phyloP scores from a whole-genome alignment of 495 filamentous ascomycete genomes.

The Aspergillus bertholletiae region DNA sequence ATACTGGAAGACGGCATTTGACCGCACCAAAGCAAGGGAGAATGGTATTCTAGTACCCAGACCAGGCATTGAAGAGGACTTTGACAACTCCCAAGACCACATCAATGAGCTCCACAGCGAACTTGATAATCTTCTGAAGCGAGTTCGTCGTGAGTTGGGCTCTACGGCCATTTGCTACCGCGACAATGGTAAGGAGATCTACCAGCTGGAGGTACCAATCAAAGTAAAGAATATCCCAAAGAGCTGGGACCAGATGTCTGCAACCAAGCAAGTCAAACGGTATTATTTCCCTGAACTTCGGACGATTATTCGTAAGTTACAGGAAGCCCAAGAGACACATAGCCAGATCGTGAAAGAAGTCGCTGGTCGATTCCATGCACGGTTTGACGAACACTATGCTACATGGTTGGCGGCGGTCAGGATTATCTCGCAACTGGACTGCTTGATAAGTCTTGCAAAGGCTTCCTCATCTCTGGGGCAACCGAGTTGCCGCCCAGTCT shows the following conservation, averaged over 20 bases:
- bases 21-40: constrained; percentile 74
- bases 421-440: constrained; percentile 89
- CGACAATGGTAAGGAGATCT: constrained; percentile 95
- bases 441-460: constrained; percentile 86
- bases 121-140: constrained; percentile 68
- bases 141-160: constrained; percentile 62
- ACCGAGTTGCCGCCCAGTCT: constrained; percentile 82
- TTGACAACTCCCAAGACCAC: constrained; percentile 77
- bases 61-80: constrained; percentile 87
- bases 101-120: constrained; percentile 69
- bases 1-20: constrained; percentile 92
- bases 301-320: constrained; percentile 74
- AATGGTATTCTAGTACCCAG: constrained; percentile 78
- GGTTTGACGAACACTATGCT: constrained; percentile 83
- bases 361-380: constrained; percentile 73
- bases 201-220: constrained; percentile 88
- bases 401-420: constrained; percentile 86
- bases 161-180: constrained; percentile 72
- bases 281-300: constrained; percentile 90
- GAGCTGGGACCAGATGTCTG: constrained; percentile 93
- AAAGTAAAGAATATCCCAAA: constrained; percentile 80
- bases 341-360: constrained; percentile 89
- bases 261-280: constrained; percentile 83
- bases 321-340: constrained; percentile 93
- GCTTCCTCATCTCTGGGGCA: constrained; percentile 78